Percentiles rank a stretch among this genome's conserved stretches.
Evolutionary conservation across 495 filamentous ascomycete species (phyloP).

Genomic region (Ascodesmis nigricans): DNA sequence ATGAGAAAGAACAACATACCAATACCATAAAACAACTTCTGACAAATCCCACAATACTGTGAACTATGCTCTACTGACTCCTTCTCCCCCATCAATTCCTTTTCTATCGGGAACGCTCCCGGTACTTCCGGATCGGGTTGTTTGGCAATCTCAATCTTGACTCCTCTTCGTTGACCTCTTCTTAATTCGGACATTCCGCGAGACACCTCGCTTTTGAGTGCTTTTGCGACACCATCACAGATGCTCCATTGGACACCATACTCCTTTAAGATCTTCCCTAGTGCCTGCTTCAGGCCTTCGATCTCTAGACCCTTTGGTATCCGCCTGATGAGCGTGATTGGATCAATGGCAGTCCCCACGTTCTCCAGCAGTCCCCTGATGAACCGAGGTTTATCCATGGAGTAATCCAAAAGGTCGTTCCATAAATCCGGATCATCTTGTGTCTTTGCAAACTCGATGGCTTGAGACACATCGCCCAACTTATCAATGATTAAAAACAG

Average conservation of each 20-base stretch:
- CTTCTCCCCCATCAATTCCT: constrained; percentile 17
- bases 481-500: constrained; percentile 78
- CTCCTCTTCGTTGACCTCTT: constrained; percentile 53
- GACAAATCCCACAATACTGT: constrained; percentile 19
- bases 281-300: constrained; percentile 62
- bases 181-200: constrained; percentile 57
- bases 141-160: constrained; percentile 56
- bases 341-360: constrained; percentile 78
- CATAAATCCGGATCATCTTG: constrained; percentile 79
- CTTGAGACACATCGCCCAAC: constrained; percentile 66
- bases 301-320: constrained; percentile 86
- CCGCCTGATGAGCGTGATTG: constrained; percentile 65
- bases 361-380: constrained; percentile 82
- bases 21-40: constrained; percentile 13
- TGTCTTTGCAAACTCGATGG: constrained; percentile 81
- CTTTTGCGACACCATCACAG: constrained; percentile 66
- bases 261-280: constrained; percentile 71
- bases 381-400: constrained; percentile 89
- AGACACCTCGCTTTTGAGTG: constrained; percentile 69
- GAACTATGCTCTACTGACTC: constrained; percentile 23
- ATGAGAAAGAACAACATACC: constrained; percentile 28
- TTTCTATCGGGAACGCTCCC: constrained; percentile 10
- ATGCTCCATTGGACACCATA: constrained; percentile 85
- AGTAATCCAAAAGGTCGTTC: constrained; percentile 84
- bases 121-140: constrained; percentile 2